These are phyloP conservation scores for Onygenales sp. DNA, from an alignment of 2,329 filamentous ascomycete species.

Conservation along the genomic window DNA sequence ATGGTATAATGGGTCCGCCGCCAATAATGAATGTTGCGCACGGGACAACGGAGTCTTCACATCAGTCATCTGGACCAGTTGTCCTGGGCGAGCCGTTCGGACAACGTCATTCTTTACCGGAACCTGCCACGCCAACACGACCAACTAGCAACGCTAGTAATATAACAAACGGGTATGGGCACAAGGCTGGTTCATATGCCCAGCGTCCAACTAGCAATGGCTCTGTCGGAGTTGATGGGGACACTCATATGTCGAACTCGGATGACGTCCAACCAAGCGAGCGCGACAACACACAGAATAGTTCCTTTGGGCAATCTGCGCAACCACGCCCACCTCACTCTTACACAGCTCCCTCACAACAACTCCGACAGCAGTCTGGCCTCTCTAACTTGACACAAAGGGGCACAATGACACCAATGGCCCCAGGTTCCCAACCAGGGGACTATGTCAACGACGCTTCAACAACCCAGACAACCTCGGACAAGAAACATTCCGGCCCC, in stretches of 20 bases:
- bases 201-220: slow-evolving; percentile 46
- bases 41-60: slow-evolving; percentile 41
- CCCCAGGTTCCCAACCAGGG: slow-evolving; percentile 46
- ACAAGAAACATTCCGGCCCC: slow-evolving; percentile 70
- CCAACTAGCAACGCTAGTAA: slow-evolving; percentile 19
- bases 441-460: slow-evolving; percentile 79
- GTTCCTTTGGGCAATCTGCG: slow-evolving; percentile 42
- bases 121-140: slow-evolving; percentile 30
- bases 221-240: slow-evolving; percentile 42
- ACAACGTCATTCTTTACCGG: slow-evolving; percentile 43
- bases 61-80: slow-evolving; percentile 41
- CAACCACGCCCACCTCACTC: slow-evolving; percentile 38
- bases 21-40: slow-evolving; percentile 44
- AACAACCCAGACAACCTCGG: slow-evolving; percentile 69
- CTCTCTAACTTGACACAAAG: slow-evolving; percentile 40
- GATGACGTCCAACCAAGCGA: slow-evolving; percentile 32
- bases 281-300: slow-evolving; percentile 35
- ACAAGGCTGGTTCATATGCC: slow-evolving; percentile 28
- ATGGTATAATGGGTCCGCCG: slow-evolving; percentile 38
- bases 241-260: slow-evolving; percentile 53
- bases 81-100: slow-evolving; percentile 57
- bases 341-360: slow-evolving; percentile 38
- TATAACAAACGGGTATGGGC: slow-evolving; percentile 50
- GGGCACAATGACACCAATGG: slow-evolving; percentile 48
- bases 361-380: slow-evolving; percentile 35